A percentile compares a stretch with the other conserved stretches of the same genome.
phyloP scores from a whole-genome alignment of 1,139 yeast genomes.

The Saccharomycopsis crataegensis region DNA sequence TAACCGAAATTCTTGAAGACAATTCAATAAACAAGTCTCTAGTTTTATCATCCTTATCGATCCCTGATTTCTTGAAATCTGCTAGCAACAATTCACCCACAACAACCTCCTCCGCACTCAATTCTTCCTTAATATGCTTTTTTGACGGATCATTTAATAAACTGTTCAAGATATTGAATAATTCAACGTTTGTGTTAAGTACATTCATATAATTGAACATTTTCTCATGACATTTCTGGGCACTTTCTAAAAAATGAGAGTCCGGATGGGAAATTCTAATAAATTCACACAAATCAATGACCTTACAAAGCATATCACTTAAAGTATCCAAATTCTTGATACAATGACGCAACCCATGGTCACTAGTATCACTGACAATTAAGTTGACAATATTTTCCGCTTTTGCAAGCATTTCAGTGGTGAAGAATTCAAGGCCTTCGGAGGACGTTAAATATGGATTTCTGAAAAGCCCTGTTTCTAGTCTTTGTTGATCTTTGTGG shows the following conservation, averaged over 20 bases:
- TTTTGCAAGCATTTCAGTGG: conserved; percentile 49
- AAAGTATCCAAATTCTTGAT: conserved; percentile 71
- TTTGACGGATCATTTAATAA: conserved; percentile 41
- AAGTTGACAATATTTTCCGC: conserved; percentile 57
- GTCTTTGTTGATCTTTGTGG: not conserved
- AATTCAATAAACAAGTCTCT: conserved; percentile 67
- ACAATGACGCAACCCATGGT: conserved; percentile 43
- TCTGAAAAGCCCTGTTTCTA: conserved; percentile 60
- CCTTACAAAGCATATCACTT: conserved; percentile 85
- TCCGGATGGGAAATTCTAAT: conserved; percentile 85
- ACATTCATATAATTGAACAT: conserved; percentile 94
- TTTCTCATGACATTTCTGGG: conserved; percentile 81
- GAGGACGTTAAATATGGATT: conserved; percentile 67
- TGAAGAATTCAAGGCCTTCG: conserved; percentile 60
- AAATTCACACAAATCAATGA: conserved; percentile 90
- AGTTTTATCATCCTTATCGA: conserved; percentile 61
- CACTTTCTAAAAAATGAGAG: conserved; percentile 61
- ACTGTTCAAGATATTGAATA: conserved; percentile 51
- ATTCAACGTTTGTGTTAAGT: conserved; percentile 73
- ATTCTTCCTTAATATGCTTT: conserved; percentile 29
- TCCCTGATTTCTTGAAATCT: conserved; percentile 89
- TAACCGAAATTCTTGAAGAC: conserved; percentile 72
- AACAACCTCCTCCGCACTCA: conserved; percentile 65
- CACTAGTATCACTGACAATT: conserved; percentile 42
- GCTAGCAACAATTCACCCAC: conserved; percentile 76